Percentiles rank a stretch among this genome's conserved stretches.
phyloP scores from a whole-genome alignment of 331 rosid genomes.

The Rhamnella rubrinervis region DNA sequence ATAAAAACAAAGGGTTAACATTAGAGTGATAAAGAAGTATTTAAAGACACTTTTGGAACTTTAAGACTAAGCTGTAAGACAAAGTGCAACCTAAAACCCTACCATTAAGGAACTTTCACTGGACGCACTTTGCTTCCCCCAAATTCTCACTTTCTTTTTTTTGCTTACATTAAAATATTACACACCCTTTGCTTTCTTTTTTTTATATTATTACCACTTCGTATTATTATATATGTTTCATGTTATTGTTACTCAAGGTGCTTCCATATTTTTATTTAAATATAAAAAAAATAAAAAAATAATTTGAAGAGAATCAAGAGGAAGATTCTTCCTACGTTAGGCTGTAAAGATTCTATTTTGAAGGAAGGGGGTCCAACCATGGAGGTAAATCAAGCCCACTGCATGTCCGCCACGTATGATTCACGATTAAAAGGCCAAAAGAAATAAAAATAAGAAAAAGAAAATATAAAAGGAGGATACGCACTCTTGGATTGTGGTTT shows the following conservation, averaged over 20 bases:
- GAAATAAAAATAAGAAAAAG: neutral
- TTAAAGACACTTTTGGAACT: slow-evolving; percentile 31
- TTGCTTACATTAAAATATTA: neutral
- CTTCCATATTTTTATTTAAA: neutral
- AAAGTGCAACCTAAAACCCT: slow-evolving; percentile 40
- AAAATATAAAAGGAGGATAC: slow-evolving; percentile 20
- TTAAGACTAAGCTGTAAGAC: slow-evolving; percentile 18
- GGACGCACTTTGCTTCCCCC: slow-evolving; percentile 26
- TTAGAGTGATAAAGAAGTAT: slow-evolving; percentile 1
- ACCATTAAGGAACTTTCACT: slow-evolving; percentile 45
- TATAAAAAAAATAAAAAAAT: neutral
- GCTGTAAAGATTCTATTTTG: slow-evolving; percentile 44
- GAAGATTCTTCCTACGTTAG: slow-evolving; percentile 55
- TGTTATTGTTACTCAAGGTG: neutral
- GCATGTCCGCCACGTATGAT: slow-evolving; percentile 71
- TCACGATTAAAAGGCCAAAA: slow-evolving; percentile 7
- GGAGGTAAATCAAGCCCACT: slow-evolving; percentile 37
- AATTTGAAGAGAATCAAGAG: slow-evolving; percentile 30
- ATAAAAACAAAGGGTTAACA: neutral
- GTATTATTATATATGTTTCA: neutral
- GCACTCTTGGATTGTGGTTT: slow-evolving; percentile 31
- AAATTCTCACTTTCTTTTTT: slow-evolving; percentile 6
- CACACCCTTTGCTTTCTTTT: neutral
- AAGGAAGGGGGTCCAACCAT: slow-evolving; percentile 3
- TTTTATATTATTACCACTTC: neutral